These are phyloP conservation scores for Tetragonia tetragonoides DNA, from an alignment of 148 eudicot genomes.

Conservation along the genomic window DNA sequence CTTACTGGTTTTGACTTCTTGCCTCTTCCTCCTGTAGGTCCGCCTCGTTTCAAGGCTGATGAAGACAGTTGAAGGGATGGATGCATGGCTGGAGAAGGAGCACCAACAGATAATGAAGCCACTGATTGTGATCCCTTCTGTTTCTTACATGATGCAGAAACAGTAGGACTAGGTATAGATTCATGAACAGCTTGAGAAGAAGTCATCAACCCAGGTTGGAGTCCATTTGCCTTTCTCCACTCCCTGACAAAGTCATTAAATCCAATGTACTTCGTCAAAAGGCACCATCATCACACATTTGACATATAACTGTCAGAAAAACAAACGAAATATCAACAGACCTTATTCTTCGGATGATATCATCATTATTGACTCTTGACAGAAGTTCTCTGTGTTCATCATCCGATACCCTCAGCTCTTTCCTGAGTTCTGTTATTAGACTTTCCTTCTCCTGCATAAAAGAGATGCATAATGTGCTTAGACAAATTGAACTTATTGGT, in stretches of 20 bases:
- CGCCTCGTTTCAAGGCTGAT: constrained; percentile 51
- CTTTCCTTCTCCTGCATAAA: constrained; percentile 74
- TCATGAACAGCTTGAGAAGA: constrained; percentile 63
- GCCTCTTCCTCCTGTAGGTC: constrained; percentile 46
- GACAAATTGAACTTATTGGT: constrained; percentile 8
- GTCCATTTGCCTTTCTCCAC: constrained; percentile 80
- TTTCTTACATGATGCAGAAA: constrained; percentile 83
- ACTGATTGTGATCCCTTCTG: constrained; percentile 59
- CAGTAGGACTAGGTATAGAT: constrained; percentile 71
- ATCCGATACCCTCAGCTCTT: constrained; percentile 86
- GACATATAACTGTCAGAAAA: background rate
- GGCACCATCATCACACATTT: constrained; percentile 12
- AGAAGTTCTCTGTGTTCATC: constrained; percentile 93
- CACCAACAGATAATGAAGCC: constrained; percentile 66
- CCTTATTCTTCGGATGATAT: constrained; percentile 80
- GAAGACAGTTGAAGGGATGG: constrained; percentile 55
- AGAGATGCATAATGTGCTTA: background rate
- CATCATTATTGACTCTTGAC: constrained; percentile 74
- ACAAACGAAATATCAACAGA: constrained; percentile 21
- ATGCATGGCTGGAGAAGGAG: constrained; percentile 54
- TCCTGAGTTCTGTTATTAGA: constrained; percentile 84
- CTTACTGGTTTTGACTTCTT: constrained; percentile 61
- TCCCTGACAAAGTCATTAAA: constrained; percentile 56
- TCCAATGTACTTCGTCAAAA: constrained; percentile 24
- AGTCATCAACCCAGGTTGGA: constrained; percentile 56